phyloP scores from a whole-genome alignment of 805 yeast genomes.

The Pichia exigua region DNA sequence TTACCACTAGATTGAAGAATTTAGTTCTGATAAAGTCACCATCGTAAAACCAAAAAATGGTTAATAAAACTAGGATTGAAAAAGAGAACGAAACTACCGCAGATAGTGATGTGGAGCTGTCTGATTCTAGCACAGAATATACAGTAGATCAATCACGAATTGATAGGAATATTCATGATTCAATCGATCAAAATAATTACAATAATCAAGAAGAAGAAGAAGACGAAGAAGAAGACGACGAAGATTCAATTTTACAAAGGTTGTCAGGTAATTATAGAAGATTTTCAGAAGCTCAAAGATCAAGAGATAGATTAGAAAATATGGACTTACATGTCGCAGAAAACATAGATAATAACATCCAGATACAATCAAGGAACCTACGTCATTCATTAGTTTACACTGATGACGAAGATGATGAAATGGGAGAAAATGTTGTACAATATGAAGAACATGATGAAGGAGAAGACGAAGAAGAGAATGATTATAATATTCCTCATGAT shows the following conservation, averaged over 20 bases:
- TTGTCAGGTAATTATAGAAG: slow-evolving; percentile 34
- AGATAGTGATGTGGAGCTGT: slow-evolving; percentile 5
- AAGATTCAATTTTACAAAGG: slow-evolving; percentile 26
- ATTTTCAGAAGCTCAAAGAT: slow-evolving; percentile 21
- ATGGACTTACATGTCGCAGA: slow-evolving; percentile 10
- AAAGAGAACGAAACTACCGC: no score
- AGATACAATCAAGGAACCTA: not conserved
- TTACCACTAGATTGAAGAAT: not conserved
- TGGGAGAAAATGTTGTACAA: slow-evolving; percentile 13
- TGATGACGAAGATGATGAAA: slow-evolving; percentile 11
- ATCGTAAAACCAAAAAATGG: not conserved
- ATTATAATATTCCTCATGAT: not conserved
- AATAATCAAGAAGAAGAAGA: slow-evolving; percentile 18
- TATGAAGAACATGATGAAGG: slow-evolving; percentile 12
- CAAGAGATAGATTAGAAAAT: slow-evolving; percentile 7
- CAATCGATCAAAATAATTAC: not conserved
- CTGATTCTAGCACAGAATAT: not conserved
- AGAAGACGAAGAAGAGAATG: slow-evolving; percentile 14
- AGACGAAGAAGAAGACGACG: slow-evolving; percentile 18
- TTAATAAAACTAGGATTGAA: not conserved
- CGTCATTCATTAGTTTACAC: not conserved
- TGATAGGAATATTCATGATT: not conserved
- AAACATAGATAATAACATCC: slow-evolving; percentile 11
- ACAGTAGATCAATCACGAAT: not conserved
- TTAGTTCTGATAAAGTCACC: not conserved